These are phyloP conservation scores for Zymoseptoria tritici DNA, from an alignment of 2,329 filamentous ascomycete genomes.

Conservation along the genomic window DNA sequence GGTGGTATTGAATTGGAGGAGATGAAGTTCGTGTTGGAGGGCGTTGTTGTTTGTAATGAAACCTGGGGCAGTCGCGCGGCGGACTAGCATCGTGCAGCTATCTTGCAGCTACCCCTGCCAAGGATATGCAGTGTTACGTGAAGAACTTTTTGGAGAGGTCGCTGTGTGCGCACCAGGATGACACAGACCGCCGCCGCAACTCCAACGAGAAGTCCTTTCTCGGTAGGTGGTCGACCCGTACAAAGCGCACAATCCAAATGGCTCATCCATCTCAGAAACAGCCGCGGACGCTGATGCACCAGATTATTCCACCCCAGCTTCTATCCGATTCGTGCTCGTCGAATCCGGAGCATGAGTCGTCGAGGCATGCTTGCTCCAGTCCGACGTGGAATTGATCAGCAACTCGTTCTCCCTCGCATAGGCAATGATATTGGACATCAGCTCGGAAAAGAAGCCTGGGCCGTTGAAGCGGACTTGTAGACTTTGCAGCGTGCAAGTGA, in stretches of 20 bases:
- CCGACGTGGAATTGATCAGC: slow-evolving; percentile 15
- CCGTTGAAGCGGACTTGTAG: slow-evolving; percentile 18
- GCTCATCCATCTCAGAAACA: slow-evolving; percentile 15
- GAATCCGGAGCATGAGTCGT: slow-evolving; percentile 6
- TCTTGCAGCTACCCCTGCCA: not conserved
- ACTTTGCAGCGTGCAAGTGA: slow-evolving; percentile 14
- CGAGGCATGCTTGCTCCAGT: slow-evolving; percentile 11
- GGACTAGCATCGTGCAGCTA: not conserved
- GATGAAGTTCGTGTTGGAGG: not conserved
- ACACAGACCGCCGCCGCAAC: slow-evolving; percentile 11
- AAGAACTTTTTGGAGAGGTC: not conserved
- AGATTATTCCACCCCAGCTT: slow-evolving; percentile 17
- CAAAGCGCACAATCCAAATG: slow-evolving; percentile 17
- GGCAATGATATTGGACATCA: slow-evolving; percentile 15
- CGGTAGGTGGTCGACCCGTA: slow-evolving; percentile 12
- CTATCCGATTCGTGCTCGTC: slow-evolving; percentile 8
- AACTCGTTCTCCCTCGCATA: slow-evolving; percentile 16
- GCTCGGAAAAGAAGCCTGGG: slow-evolving; percentile 17
- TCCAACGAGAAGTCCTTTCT: slow-evolving; percentile 17
- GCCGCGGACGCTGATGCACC: slow-evolving; percentile 16
- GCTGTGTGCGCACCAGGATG: not conserved
- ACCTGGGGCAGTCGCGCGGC: not conserved
- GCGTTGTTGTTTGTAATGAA: not conserved
- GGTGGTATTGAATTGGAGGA: too few species aligned
- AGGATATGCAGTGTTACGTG: not conserved